phyloP scores from a whole-genome alignment of 345 rosid species.

The Durio zibethinus region DNA sequence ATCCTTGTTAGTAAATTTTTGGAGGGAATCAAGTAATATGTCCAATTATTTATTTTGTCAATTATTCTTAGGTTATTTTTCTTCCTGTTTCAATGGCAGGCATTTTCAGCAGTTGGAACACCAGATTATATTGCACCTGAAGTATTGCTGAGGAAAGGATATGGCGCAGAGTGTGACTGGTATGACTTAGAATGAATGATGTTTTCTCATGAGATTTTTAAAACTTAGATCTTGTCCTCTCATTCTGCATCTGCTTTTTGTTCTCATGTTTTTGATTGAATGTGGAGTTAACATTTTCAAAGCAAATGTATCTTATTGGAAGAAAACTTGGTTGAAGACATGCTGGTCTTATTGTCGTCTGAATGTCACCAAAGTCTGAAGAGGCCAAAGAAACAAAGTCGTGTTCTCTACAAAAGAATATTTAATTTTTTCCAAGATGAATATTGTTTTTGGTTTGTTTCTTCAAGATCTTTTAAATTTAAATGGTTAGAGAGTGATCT shows the following conservation, averaged over 20 bases:
- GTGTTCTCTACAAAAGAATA: neutral
- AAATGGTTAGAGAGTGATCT: neutral
- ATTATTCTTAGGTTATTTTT: conserved; percentile 12
- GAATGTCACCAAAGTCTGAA: neutral
- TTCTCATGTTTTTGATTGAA: neutral
- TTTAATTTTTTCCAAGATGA: neutral
- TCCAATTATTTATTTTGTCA: neutral
- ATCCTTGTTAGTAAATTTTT: neutral
- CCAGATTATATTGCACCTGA: conserved; percentile 99
- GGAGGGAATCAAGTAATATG: neutral
- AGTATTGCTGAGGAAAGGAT: conserved; percentile 90
- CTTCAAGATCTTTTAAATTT: neutral
- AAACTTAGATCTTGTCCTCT: neutral
- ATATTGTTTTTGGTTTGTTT: neutral
- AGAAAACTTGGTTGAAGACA: neutral
- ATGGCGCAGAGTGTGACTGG: conserved; percentile 94
- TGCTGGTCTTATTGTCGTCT: neutral
- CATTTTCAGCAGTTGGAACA: conserved; percentile 90
- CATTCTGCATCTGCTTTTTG: neutral
- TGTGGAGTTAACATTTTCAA: neutral
- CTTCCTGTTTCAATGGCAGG: conserved; percentile 42
- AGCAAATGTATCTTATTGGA: neutral
- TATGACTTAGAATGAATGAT: conserved; percentile 27
- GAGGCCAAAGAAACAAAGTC: neutral
- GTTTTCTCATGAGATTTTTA: neutral